Base-by-base conservation (phyloP, 148 eudicot species). In the Heliosperma pusillum region DNA sequence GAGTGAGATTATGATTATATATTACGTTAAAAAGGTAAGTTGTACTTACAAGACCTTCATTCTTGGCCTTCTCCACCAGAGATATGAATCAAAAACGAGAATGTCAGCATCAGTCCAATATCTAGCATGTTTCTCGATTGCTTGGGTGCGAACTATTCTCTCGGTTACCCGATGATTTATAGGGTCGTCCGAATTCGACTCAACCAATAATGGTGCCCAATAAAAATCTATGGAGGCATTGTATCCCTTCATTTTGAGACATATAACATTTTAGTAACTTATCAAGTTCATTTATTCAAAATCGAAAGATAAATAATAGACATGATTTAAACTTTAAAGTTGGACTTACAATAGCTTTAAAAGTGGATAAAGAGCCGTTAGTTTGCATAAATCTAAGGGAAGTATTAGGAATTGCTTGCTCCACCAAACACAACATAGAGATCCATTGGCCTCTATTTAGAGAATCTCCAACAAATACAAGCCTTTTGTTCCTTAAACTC, bases 191-290 rank as follows among this genome's bases (percentile, higher is more conserved):
- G 88, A 81, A 59, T 94, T 94, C 2, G 98, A 94, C 78, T 94
- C 98, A 4, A 91, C 98, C 15, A 94, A 74, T 80, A 94, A 72
- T 29, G 98, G 98, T 0, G 97, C 85, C 98, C 98, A 93, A 67
- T 93, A 91, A 72, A 88, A 93, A 63, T 91, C 98, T 20, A 94
- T 87, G 3, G 92, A 60, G 2, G 91, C 97, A 83, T 93, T 93
- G 82, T 93, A 93, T 76, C 87, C 92, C 98, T 93, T 70, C 78
- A 84, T 26, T 65, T 58, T 15, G 1, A 63, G 71, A 22, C 42
- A 65, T 25, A 8, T 45, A 24, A 71, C 40, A 24, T 6, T 21
- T 42, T 74, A 56, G 53, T 52, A 55, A 21, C 45, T 30, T 29
- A 56, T 15, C 3, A 71, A 40, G 17, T 40, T 45, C 15, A 66